Conservation (phyloP, 345 rosid species). For the Citrus reticulata region DNA sequence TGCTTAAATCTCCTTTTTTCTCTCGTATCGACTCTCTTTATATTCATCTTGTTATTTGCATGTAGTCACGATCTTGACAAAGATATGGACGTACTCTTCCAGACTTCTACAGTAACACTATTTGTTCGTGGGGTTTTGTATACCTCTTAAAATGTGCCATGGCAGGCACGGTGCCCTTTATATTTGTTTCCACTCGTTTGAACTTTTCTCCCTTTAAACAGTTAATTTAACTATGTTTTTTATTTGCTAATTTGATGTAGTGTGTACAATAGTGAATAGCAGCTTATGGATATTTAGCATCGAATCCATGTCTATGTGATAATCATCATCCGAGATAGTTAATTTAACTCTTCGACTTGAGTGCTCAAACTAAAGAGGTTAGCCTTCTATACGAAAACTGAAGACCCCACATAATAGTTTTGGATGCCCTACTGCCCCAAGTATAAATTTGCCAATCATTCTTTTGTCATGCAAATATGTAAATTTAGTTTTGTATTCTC, state of each 20-base stretch:
- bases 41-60: background rate
- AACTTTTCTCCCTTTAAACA: conserved; percentile 17
- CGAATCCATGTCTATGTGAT: background rate
- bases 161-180: conserved; percentile 12
- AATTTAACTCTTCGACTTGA: background rate
- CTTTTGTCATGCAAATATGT: too few species aligned
- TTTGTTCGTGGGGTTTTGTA: conserved; percentile 28
- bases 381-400: background rate
- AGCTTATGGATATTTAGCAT: background rate
- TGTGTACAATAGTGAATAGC: background rate
- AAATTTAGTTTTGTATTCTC: too few species aligned
- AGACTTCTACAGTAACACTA: conserved; percentile 20
- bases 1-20: background rate
- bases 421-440: background rate
- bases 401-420: background rate
- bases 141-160: conserved; percentile 33
- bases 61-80: conserved; percentile 2
- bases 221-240: background rate
- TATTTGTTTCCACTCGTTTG: conserved; percentile 24
- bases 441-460: background rate
- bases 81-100: conserved; percentile 21
- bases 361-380: background rate
- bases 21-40: background rate
- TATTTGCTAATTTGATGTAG: background rate
- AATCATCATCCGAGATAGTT: background rate